Evolutionary conservation across 2,329 filamentous ascomycete genomes (phyloP).

Genomic region (Huntiella decipiens): DNA sequence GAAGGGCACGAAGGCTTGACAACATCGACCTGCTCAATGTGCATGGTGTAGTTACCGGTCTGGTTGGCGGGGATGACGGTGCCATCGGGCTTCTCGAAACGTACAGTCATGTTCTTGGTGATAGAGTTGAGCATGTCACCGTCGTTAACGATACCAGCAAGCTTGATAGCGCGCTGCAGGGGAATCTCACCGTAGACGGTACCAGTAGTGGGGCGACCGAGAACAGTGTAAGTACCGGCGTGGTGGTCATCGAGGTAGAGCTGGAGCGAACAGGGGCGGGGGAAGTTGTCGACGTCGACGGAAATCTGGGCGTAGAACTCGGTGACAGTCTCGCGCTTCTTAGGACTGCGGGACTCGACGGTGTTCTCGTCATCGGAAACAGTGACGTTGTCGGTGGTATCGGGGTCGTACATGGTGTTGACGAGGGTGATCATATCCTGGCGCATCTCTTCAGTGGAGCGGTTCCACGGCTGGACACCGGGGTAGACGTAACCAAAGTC

Average conservation of each 20-base stretch:
- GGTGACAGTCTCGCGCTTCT: constrained; percentile 3
- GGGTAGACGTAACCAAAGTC: constrained; percentile 23
- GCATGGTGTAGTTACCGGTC: constrained; percentile 7
- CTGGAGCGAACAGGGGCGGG: constrained; percentile 19
- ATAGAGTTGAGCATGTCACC: constrained; percentile 3
- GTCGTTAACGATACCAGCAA: constrained; percentile 27
- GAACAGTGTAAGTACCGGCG: constrained; percentile 20
- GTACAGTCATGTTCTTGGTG: constrained; percentile 15
- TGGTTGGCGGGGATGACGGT: constrained; percentile 6
- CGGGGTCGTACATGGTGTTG: constrained; percentile 18
- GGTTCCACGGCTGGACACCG: constrained; percentile 20
- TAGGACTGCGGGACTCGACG: not conserved
- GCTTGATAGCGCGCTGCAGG: constrained; percentile 45
- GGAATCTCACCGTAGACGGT: constrained; percentile 20
- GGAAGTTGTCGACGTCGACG: constrained; percentile 20
- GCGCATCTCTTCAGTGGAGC: constrained; percentile 17
- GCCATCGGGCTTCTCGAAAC: constrained; percentile 12
- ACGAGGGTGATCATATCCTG: constrained; percentile 17
- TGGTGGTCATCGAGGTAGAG: constrained; percentile 18
- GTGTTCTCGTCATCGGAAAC: not conserved
- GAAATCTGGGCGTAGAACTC: constrained; percentile 19
- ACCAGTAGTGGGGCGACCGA: constrained; percentile 19
- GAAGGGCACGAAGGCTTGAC: constrained; percentile 8
- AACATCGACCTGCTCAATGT: constrained; percentile 10
- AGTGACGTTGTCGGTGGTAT: not conserved